These are phyloP conservation scores for Hydnomerulius pinastri DNA, from an alignment of 768 basidiomycete genomes.

Conservation along the genomic window DNA sequence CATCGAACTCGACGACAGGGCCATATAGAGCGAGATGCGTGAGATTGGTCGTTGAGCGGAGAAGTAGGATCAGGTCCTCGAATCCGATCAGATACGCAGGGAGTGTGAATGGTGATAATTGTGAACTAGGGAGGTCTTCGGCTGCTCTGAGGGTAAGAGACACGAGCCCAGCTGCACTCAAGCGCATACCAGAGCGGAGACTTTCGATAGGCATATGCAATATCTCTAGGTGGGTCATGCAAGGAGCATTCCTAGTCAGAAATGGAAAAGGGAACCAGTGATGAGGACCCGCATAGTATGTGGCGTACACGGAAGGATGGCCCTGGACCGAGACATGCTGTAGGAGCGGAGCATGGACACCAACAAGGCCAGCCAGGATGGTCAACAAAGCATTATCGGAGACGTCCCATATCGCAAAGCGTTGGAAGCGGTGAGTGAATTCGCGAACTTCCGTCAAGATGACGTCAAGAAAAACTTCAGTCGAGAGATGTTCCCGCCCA, in stretches of 20 bases:
- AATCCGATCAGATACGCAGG: conserved; percentile 19
- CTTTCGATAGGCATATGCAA: conserved; percentile 20
- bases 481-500: background rate
- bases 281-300: conserved; percentile 9
- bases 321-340: conserved; percentile 15
- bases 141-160: conserved; percentile 14
- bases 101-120: conserved; percentile 5
- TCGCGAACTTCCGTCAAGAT: conserved; percentile 1
- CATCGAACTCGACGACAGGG: conserved; percentile 14
- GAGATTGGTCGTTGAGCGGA: conserved; percentile 11
- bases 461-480: conserved; percentile 3
- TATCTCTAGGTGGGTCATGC: conserved; percentile 12
- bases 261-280: conserved; percentile 8
- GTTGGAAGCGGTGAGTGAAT: conserved; percentile 7
- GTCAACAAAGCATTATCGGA: conserved; percentile 13
- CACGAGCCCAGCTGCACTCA: conserved; percentile 6
- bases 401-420: conserved; percentile 13
- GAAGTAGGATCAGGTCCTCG: conserved; percentile 11
- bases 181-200: background rate
- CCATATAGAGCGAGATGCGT: conserved; percentile 12
- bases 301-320: background rate
- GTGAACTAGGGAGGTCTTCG: conserved; percentile 6
- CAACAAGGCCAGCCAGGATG: conserved; percentile 1
- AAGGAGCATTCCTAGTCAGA: conserved; percentile 10
- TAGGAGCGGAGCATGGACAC: conserved; percentile 4